Percentiles rank a stretch among this genome's conserved stretches.
Conservation (phyloP, 2,329 filamentous ascomycete genomes). For the Monosporascus sp. region DNA sequence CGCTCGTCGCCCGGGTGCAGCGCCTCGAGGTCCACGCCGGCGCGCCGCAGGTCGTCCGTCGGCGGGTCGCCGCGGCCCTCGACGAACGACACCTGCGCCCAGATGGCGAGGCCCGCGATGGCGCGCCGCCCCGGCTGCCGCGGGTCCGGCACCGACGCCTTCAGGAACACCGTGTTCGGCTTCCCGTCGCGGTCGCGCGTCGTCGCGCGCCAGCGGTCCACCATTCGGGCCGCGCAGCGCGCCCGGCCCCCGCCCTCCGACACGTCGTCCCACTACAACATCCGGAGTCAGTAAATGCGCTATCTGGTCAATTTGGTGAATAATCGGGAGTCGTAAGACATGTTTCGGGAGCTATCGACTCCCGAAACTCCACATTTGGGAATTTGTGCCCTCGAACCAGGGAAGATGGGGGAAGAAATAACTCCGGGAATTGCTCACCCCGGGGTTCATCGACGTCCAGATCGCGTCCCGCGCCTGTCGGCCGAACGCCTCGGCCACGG, state of each 20-base stretch:
- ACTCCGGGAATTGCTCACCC: no score
- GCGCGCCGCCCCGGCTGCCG: conserved; percentile 17
- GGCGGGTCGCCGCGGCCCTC: conserved; percentile 41
- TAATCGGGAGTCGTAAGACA: no score
- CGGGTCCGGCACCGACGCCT: conserved; percentile 41
- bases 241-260: conserved; percentile 29
- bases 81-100: conserved; percentile 46
- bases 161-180: conserved; percentile 47
- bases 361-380: no score
- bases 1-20: conserved; percentile 38
- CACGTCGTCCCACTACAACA: conserved; percentile 50
- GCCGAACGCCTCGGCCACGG: conserved; percentile 40
- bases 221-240: conserved; percentile 31
- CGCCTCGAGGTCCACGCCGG: conserved; percentile 25
- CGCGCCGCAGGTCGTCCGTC: conserved; percentile 25
- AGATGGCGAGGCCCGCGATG: conserved; percentile 51
- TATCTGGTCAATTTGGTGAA: no score
- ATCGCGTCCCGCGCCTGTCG: conserved; percentile 44
- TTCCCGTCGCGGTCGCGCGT: conserved; percentile 38
- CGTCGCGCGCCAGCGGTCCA: conserved; percentile 35
- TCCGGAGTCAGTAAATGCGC: no score
- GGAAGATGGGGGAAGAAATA: no score
- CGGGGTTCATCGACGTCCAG: conserved; percentile 48
- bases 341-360: no score
- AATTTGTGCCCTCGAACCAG: no score